Percentiles rank a stretch among this genome's conserved stretches.
Conservation (phyloP, 805 yeast genomes). For the Metschnikowia henanensis region DNA sequence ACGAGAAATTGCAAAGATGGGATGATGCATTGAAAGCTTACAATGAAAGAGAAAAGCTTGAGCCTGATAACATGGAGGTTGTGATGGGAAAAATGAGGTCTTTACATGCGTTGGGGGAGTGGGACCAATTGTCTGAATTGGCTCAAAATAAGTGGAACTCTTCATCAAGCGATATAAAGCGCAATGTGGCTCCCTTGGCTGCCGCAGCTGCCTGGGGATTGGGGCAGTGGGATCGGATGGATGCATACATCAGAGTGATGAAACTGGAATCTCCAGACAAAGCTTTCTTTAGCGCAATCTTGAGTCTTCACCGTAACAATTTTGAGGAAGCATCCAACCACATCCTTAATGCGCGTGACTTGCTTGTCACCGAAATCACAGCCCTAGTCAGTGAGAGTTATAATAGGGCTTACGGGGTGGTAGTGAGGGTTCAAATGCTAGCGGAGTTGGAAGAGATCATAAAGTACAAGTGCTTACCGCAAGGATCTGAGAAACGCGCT, state of each 20-base stretch:
- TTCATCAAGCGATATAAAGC: slow-evolving; percentile 67
- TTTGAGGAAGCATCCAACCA: slow-evolving; percentile 79
- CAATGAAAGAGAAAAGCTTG: slow-evolving; percentile 66
- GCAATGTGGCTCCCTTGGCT: slow-evolving; percentile 93
- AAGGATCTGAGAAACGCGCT: slow-evolving; percentile 74
- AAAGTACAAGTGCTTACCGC: slow-evolving; percentile 81
- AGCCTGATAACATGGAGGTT: slow-evolving; percentile 76
- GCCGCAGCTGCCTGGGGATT: slow-evolving; percentile 99
- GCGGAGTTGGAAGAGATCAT: slow-evolving; percentile 96
- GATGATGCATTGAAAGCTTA: slow-evolving; percentile 95
- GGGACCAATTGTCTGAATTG: slow-evolving; percentile 87
- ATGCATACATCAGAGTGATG: slow-evolving; percentile 85
- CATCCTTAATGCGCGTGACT: slow-evolving; percentile 81
- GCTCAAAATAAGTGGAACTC: slow-evolving; percentile 85
- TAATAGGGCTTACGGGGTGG: slow-evolving; percentile 94
- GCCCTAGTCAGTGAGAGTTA: slow-evolving; percentile 95
- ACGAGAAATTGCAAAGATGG: slow-evolving; percentile 95
- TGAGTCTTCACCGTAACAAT: slow-evolving; percentile 81
- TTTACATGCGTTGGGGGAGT: slow-evolving; percentile 96
- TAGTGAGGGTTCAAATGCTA: slow-evolving; percentile 95
- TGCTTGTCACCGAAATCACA: slow-evolving; percentile 88
- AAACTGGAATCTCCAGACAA: slow-evolving; percentile 90
- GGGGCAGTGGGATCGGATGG: slow-evolving; percentile 97
- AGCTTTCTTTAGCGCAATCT: slow-evolving; percentile 90
- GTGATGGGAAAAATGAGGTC: slow-evolving; percentile 99